A percentile compares a stretch with the other conserved stretches of the same genome.
These are phyloP conservation scores for Periconia macrospinosa DNA, from an alignment of 2,329 filamentous ascomycete genomes.

Conservation along the genomic window DNA sequence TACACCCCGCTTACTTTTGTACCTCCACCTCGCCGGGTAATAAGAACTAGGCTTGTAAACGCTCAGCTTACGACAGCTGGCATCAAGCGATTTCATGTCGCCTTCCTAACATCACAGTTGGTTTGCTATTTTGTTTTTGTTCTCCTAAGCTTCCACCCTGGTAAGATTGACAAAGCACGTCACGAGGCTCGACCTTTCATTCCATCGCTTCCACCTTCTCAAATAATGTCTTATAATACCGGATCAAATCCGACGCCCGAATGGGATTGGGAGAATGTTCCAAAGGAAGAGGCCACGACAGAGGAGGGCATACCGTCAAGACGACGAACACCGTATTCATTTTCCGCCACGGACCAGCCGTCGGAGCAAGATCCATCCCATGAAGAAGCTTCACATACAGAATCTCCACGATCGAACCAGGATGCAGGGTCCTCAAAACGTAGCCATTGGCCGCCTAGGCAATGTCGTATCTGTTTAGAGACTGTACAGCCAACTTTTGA, in stretches of 20 bases:
- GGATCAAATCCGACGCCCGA: constrained; percentile 44
- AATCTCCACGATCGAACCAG: constrained; percentile 6
- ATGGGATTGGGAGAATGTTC: constrained; percentile 52
- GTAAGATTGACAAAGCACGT: constrained; percentile 24
- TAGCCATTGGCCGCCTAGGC: constrained; percentile 67
- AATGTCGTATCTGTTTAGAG: constrained; percentile 90
- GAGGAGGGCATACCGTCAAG: constrained; percentile 18
- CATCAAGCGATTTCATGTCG: constrained; percentile 4
- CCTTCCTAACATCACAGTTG: constrained; percentile 17
- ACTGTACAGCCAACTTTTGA: constrained; percentile 64
- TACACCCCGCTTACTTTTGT: constrained; percentile 11
- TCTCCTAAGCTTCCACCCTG: constrained; percentile 19
- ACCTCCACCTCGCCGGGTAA: too few relatives aligned
- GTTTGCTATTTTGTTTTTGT: background rate
- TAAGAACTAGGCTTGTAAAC: constrained; percentile 2
- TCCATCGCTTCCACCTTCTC: background rate
- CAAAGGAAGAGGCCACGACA: constrained; percentile 30
- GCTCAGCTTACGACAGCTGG: constrained; percentile 3
- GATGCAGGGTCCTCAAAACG: constrained; percentile 23
- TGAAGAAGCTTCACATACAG: background rate
- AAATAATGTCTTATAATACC: constrained; percentile 46
- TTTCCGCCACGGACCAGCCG: constrained; percentile 13
- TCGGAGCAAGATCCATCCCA: constrained; percentile 8
- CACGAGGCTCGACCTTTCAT: background rate
- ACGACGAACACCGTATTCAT: constrained; percentile 16